phyloP scores from a whole-genome alignment of 257 asterid genomes.

The Verbascum thapsus region DNA sequence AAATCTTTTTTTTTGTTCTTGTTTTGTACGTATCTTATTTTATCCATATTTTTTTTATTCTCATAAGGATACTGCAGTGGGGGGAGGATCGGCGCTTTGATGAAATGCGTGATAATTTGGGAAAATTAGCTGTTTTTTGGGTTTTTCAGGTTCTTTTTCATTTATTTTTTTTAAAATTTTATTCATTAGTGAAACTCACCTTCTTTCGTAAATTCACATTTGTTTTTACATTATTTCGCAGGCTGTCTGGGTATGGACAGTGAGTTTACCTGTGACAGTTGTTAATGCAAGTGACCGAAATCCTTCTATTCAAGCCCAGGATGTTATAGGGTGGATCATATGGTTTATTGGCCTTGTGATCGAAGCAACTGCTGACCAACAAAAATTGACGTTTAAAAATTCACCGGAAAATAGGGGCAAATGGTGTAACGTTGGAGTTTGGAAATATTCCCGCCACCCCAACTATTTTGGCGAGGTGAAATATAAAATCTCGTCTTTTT shows the following conservation, averaged over 20 bases:
- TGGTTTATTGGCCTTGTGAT: conserved; percentile 63
- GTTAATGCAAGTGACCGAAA: conserved; percentile 72
- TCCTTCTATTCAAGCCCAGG: conserved; percentile 68
- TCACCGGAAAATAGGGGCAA: conserved; percentile 72
- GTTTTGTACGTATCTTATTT: conserved; percentile 15
- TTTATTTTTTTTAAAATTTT: background rate
- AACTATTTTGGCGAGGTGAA: conserved; percentile 95
- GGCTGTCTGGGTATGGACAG: conserved; percentile 99
- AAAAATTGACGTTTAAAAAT: conserved; percentile 71
- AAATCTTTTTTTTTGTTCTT: background rate
- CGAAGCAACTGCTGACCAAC: conserved; percentile 93
- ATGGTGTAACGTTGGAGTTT: conserved; percentile 82
- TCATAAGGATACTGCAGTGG: conserved; percentile 77
- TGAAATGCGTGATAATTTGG: conserved; percentile 78
- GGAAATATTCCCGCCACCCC: conserved; percentile 99
- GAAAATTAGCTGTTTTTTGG: conserved; percentile 83
- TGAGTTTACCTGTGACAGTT: conserved; percentile 89
- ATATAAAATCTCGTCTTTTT: background rate
- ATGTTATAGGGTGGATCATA: conserved; percentile 85
- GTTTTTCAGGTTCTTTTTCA: conserved; percentile 64
- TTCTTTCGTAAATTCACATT: background rate
- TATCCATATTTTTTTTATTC: conserved; percentile 11
- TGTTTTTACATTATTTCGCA: conserved; percentile 28
- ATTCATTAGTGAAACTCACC: background rate
- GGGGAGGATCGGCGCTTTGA: conserved; percentile 97